A percentile compares a stretch with the other conserved stretches of the same genome.
Evolutionary conservation across 1,284 basidiomycete genomes (phyloP).

Genomic region (Singerocomus rubriflavus): DNA sequence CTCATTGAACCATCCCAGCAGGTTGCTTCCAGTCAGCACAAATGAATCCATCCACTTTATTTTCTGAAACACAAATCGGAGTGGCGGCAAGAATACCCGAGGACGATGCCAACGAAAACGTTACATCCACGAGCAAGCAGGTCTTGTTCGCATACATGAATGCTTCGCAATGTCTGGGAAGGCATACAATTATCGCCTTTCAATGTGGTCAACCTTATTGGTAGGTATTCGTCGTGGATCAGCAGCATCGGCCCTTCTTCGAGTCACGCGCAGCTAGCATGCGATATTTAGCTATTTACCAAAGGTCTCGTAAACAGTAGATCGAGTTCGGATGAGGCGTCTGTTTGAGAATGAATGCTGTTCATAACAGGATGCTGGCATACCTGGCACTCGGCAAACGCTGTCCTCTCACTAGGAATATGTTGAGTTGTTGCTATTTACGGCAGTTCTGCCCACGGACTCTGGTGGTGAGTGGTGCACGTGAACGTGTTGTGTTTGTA

Average conservation of each 20-base stretch:
- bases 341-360: conserved; percentile 2
- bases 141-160: not conserved
- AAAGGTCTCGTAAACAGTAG: not conserved
- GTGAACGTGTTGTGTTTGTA: not conserved
- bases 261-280: not conserved
- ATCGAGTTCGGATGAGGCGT: not conserved
- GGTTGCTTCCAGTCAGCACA: not conserved
- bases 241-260: not conserved
- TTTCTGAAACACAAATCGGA: not conserved
- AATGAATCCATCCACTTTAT: not conserved
- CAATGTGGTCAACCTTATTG: not conserved
- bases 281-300: not conserved
- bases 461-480: not conserved
- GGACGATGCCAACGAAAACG: not conserved
- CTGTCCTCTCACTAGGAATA: not conserved
- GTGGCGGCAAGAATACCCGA: not conserved
- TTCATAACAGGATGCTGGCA: not conserved
- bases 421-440: not conserved
- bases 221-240: not conserved
- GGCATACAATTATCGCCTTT: not conserved
- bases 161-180: not conserved
- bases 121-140: not conserved
- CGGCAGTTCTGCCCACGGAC: not conserved
- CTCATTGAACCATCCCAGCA: not conserved
- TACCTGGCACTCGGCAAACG: not conserved